phyloP scores from a whole-genome alignment of 805 yeast species.

The Suhomyces pyralidae region DNA sequence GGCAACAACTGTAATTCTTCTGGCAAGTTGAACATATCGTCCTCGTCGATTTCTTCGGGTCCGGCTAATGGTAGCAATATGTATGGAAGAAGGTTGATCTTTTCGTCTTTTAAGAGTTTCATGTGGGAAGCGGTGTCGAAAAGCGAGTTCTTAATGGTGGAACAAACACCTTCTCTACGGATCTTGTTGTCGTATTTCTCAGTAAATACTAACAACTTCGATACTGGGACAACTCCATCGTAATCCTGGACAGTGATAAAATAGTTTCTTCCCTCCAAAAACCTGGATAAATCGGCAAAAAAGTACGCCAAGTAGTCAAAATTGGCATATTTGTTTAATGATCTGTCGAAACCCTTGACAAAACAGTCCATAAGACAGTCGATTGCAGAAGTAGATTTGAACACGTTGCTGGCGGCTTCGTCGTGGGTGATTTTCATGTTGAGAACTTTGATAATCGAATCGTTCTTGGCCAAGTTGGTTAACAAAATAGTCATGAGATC shows the following conservation, averaged over 20 bases:
- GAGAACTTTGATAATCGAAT: conserved; percentile 55
- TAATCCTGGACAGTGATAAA: conserved; percentile 70
- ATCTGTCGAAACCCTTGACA: conserved; percentile 76
- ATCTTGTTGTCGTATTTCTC: conserved; percentile 72
- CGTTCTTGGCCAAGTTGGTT: conserved; percentile 81
- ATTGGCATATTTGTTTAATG: conserved; percentile 66
- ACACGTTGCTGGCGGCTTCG: conserved; percentile 43
- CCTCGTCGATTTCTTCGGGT: conserved; percentile 73
- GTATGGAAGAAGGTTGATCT: conserved; percentile 75
- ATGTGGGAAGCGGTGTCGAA: conserved; percentile 75
- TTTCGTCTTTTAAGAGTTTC: conserved; percentile 54
- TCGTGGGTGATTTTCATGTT: conserved; percentile 28
- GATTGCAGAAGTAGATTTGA: conserved; percentile 56
- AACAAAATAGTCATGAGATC: conserved; percentile 82
- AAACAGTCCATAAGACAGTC: conserved; percentile 87
- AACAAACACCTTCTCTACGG: conserved; percentile 89
- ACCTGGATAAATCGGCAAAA: conserved; percentile 87
- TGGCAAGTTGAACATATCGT: conserved; percentile 83
- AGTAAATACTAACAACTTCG: conserved; percentile 80
- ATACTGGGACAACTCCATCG: conserved; percentile 73
- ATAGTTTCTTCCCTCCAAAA: conserved; percentile 68
- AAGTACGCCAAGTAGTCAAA: conserved; percentile 83
- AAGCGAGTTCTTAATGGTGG: conserved; percentile 84
- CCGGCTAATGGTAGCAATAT: conserved; percentile 77
- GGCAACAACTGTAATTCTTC: conserved; percentile 81